Conservation (phyloP, 2,329 filamentous ascomycete genomes). For the Penicillium sp. region DNA sequence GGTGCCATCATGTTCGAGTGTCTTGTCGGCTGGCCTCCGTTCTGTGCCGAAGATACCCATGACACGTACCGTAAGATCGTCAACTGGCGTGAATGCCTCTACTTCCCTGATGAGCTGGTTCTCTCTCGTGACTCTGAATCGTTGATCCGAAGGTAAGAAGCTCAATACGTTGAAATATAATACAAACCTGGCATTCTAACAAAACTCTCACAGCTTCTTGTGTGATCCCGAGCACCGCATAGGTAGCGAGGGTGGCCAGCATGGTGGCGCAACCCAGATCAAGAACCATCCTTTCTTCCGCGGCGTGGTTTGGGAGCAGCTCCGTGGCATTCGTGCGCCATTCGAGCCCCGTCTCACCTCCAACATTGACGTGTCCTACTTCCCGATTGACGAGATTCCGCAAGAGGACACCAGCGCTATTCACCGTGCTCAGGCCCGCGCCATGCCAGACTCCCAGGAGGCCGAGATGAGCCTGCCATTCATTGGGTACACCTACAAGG, state of each 20-base stretch:
- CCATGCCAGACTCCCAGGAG: constrained; percentile 71
- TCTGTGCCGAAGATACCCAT: constrained; percentile 95
- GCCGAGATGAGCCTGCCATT: constrained; percentile 96
- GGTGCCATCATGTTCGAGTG: constrained; percentile 99
- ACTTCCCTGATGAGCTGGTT: constrained; percentile 94
- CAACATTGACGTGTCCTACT: constrained; percentile 95
- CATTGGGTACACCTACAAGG: constrained; percentile 96
- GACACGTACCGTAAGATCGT: constrained; percentile 99
- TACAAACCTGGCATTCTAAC: constrained; percentile 25
- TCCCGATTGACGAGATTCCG: constrained; percentile 97
- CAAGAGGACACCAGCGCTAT: constrained; percentile 90
- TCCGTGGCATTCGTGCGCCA: constrained; percentile 88
- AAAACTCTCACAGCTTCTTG: constrained; percentile 65
- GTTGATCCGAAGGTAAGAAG: constrained; percentile 76
- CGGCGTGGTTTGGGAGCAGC: constrained; percentile 89
- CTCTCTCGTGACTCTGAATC: constrained; percentile 86
- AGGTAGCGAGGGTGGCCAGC: constrained; percentile 60
- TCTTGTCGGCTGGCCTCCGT: constrained; percentile 95
- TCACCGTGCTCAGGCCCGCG: constrained; percentile 77
- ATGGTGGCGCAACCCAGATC: constrained; percentile 81
- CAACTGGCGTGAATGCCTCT: constrained; percentile 92
- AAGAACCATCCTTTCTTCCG: constrained; percentile 95
- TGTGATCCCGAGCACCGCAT: constrained; percentile 92
- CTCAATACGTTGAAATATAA: background rate
- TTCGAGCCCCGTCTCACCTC: constrained; percentile 93